phyloP scores from a whole-genome alignment of 1,139 yeast genomes.

The Taiozyma sp. region DNA sequence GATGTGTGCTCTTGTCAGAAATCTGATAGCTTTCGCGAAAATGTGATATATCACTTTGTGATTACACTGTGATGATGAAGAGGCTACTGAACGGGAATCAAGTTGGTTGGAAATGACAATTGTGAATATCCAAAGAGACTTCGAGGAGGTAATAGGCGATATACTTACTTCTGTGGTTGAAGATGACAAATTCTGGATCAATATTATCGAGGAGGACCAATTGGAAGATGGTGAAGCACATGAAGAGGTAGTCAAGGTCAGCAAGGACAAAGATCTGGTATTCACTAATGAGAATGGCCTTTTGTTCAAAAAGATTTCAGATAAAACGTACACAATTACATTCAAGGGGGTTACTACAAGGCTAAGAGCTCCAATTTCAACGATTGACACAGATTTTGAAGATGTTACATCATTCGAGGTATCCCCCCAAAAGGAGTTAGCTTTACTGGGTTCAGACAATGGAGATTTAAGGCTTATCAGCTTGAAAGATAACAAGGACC shows the following conservation, averaged over 20 bases:
- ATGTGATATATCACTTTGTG: not conserved
- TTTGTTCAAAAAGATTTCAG: constrained; percentile 7
- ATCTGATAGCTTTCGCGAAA: not conserved
- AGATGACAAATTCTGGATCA: constrained; percentile 37
- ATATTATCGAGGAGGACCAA: constrained; percentile 28
- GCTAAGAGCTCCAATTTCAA: constrained; percentile 15
- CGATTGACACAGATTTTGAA: constrained; percentile 1
- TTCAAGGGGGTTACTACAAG: constrained; percentile 11
- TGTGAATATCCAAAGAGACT: constrained; percentile 11
- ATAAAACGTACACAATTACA: constrained; percentile 9
- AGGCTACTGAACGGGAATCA: not conserved
- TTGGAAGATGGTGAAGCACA: constrained; percentile 24
- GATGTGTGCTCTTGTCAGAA: not conserved
- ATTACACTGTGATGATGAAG: not conserved
- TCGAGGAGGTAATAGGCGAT: constrained; percentile 37
- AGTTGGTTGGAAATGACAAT: not conserved
- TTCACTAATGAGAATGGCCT: constrained; percentile 13
- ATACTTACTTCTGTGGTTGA: constrained; percentile 23
- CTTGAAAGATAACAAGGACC: constrained; percentile 4
- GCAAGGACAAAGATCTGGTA: constrained; percentile 5
- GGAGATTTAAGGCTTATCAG: constrained; percentile 35
- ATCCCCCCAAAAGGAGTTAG: constrained; percentile 26
- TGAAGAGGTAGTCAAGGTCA: constrained; percentile 23
- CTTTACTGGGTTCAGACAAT: constrained; percentile 37
- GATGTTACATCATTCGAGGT: constrained; percentile 28